Percentiles rank a stretch among this genome's conserved stretches.
Evolutionary conservation across 202 grass and related monocot genomes (phyloP).

Genomic region (Alloteropsis angusta): DNA sequence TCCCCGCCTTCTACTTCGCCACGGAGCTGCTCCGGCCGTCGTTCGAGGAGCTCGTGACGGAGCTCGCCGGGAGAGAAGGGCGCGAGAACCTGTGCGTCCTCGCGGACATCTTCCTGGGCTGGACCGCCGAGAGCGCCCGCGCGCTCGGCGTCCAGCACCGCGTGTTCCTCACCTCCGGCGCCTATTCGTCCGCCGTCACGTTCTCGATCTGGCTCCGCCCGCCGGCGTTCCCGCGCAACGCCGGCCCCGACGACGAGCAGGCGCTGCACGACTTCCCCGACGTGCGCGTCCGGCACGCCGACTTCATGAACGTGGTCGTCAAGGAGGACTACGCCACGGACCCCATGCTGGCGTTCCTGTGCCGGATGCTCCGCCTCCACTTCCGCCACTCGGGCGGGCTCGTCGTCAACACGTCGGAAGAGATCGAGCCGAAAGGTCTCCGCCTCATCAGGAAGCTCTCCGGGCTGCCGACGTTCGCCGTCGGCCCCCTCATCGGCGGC

Average conservation of each 20-base stretch:
- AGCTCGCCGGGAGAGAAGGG: constrained; percentile 10
- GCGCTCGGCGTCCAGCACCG: constrained; percentile 30
- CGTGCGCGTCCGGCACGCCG: constrained; percentile 2
- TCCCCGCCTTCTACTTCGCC: constrained; percentile 14
- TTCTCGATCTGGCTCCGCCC: constrained; percentile 23
- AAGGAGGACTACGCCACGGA: background rate
- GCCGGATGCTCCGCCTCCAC: background rate
- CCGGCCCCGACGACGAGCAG: background rate
- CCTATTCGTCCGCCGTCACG: constrained; percentile 22
- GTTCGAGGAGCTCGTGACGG: constrained; percentile 33
- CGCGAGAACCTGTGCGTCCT: constrained; percentile 28
- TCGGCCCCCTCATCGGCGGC: background rate
- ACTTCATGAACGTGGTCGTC: background rate
- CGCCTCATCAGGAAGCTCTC: background rate
- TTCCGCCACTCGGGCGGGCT: background rate
- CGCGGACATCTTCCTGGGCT: constrained; percentile 36
- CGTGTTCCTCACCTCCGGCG: constrained; percentile 31
- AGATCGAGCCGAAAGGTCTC: constrained; percentile 12
- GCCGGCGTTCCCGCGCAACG: constrained; percentile 1
- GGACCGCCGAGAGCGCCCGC: constrained; percentile 35
- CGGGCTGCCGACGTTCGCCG: background rate
- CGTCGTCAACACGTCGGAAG: constrained; percentile 6
- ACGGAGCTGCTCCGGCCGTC: constrained; percentile 34
- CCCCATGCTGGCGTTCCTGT: background rate
- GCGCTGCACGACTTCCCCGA: constrained; percentile 6